A percentile compares a stretch with the other conserved stretches of the same genome.
These are phyloP conservation scores for Fusarium sp. DNA, from an alignment of 2,329 filamentous ascomycete genomes.

Conservation along the genomic window DNA sequence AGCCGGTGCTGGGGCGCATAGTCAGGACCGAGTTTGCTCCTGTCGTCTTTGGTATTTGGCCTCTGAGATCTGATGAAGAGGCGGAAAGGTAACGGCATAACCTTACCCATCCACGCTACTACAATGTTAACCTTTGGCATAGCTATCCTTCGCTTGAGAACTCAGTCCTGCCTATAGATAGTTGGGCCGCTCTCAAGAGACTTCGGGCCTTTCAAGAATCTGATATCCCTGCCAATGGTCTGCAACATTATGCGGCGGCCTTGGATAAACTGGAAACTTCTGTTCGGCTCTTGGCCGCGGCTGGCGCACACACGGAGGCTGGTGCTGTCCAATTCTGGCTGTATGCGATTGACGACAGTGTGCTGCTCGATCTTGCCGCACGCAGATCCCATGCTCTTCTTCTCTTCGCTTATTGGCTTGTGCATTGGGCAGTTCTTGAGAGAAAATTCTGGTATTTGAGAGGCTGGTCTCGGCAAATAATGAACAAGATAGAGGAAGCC, in stretches of 20 bases:
- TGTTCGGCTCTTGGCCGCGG: constrained; percentile 34
- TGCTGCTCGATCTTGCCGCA: constrained; percentile 44
- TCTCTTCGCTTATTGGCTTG: constrained; percentile 42
- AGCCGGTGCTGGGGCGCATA: constrained; percentile 30
- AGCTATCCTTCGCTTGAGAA: constrained; percentile 36
- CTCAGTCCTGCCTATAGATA: constrained; percentile 37
- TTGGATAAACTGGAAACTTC: constrained; percentile 33
- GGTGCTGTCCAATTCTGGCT: constrained; percentile 42
- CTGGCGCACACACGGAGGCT: constrained; percentile 40
- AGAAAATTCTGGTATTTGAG: constrained; percentile 43
- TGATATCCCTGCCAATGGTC: constrained; percentile 33
- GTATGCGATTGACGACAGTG: constrained; percentile 41
- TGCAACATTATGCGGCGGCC: constrained; percentile 34
- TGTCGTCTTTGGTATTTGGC: constrained; percentile 38
- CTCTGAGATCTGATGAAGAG: constrained; percentile 14
- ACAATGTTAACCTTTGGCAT: not conserved
- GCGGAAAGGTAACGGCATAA: constrained; percentile 6
- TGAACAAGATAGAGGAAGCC: constrained; percentile 36
- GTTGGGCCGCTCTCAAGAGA: constrained; percentile 33
- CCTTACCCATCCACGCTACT: not conserved
- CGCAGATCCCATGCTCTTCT: constrained; percentile 42
- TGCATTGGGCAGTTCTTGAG: constrained; percentile 43
- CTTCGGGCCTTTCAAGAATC: constrained; percentile 39
- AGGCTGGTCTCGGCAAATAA: constrained; percentile 42
- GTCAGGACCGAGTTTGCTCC: constrained; percentile 42